These are phyloP conservation scores for Oropetium thomaeum DNA, from an alignment of 176 grass and related monocot genomes.

Conservation along the genomic window DNA sequence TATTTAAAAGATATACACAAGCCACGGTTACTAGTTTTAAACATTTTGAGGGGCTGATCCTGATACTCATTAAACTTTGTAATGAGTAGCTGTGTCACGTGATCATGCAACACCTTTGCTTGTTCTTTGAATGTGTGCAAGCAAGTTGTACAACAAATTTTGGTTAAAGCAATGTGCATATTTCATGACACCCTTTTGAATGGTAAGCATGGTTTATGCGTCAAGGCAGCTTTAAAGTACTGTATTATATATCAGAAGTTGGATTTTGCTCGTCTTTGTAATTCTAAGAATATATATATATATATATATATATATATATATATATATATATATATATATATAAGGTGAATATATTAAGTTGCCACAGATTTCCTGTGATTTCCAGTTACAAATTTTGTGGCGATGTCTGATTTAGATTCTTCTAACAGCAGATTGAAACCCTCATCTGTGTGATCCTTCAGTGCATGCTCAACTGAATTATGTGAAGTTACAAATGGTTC, in stretches of 20 bases:
- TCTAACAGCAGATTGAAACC: not conserved
- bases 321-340: too few species aligned
- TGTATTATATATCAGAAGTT: not conserved
- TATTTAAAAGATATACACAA: conserved; percentile 19
- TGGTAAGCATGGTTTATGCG: not conserved
- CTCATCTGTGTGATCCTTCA: not conserved
- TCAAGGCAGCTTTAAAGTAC: not conserved
- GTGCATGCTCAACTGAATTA: not conserved
- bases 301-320: too few species aligned
- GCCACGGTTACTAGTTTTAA: not conserved
- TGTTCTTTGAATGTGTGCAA: conserved; percentile 18
- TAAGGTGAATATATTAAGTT: not conserved
- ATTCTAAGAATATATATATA: not conserved
- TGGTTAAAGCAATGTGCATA: conserved; percentile 36
- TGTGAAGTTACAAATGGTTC: not conserved
- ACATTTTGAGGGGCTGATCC: conserved; percentile 18
- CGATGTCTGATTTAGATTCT: too few species aligned
- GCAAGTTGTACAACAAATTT: conserved; percentile 41
- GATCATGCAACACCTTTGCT: not conserved
- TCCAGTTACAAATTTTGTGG: not conserved
- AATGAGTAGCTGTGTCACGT: not conserved
- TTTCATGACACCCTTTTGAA: not conserved
- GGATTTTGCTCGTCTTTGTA: not conserved
- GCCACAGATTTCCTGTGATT: not conserved
- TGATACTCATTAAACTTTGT: conserved; percentile 15